These are phyloP conservation scores for Rhazya stricta DNA, from an alignment of 257 asterid species.

Conservation along the genomic window DNA sequence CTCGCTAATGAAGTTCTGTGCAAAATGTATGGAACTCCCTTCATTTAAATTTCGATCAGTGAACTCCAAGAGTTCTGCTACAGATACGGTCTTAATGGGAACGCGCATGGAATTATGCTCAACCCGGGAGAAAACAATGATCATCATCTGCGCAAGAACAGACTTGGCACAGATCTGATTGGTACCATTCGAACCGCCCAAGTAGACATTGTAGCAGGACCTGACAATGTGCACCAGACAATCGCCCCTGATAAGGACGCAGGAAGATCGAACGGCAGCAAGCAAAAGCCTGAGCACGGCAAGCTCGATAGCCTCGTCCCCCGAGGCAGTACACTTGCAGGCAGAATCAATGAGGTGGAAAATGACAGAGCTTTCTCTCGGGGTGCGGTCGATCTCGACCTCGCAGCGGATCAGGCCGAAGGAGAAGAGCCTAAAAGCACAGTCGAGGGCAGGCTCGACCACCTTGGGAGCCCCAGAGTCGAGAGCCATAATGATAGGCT, in stretches of 20 bases:
- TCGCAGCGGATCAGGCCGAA: constrained; percentile 74
- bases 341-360: constrained; percentile 69
- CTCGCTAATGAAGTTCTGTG: constrained; percentile 72
- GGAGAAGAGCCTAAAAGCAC: constrained; percentile 68
- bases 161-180: constrained; percentile 99
- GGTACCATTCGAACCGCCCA: constrained; percentile 91
- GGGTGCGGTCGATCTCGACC: constrained; percentile 25
- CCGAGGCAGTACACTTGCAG: constrained; percentile 66
- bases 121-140: constrained; percentile 75
- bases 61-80: constrained; percentile 76
- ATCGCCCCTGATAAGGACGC: constrained; percentile 63
- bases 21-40: constrained; percentile 82
- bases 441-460: constrained; percentile 94
- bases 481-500: constrained; percentile 68
- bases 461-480: constrained; percentile 82
- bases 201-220: constrained; percentile 91
- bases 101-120: constrained; percentile 62
- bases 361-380: constrained; percentile 37
- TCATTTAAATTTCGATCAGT: constrained; percentile 88
- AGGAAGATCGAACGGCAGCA: constrained; percentile 78
- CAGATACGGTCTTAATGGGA: constrained; percentile 58
- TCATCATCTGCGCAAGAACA: constrained; percentile 94
- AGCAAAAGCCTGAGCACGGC: constrained; percentile 74
- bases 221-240: constrained; percentile 75
- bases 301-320: constrained; percentile 76